phyloP scores from a whole-genome alignment of 805 yeast genomes.

The Ogataea polymorpha region DNA sequence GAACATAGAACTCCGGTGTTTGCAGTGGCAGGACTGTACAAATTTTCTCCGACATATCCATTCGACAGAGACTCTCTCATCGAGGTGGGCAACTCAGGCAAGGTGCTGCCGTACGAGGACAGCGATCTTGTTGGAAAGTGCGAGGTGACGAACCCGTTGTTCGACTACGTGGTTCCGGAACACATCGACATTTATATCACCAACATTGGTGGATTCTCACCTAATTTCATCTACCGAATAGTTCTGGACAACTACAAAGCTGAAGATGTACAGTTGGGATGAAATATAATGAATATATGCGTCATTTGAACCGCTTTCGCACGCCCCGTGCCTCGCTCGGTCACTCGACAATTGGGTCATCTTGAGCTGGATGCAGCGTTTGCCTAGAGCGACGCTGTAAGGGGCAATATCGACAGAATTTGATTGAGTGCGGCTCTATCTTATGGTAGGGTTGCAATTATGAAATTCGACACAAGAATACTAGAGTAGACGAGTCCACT shows the following conservation, averaged over 20 bases:
- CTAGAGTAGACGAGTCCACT: neutral
- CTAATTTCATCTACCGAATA: constrained; percentile 91
- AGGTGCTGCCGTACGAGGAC: constrained; percentile 74
- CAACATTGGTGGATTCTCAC: constrained; percentile 94
- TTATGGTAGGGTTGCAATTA: constrained; percentile 40
- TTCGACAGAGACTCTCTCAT: constrained; percentile 78
- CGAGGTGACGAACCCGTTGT: constrained; percentile 81
- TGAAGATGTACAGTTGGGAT: constrained; percentile 68
- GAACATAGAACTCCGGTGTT: constrained; percentile 95
- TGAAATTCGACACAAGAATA: constrained; percentile 30
- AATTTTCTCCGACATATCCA: constrained; percentile 89
- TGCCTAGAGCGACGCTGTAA: constrained; percentile 25
- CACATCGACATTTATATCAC: constrained; percentile 92
- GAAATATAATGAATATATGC: constrained; percentile 12
- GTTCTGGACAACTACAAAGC: constrained; percentile 91
- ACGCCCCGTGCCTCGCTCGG: constrained; percentile 70
- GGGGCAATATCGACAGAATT: constrained; percentile 47
- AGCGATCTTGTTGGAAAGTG: constrained; percentile 66
- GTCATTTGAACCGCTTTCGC: neutral
- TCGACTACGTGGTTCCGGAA: constrained; percentile 91
- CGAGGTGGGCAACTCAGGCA: constrained; percentile 93
- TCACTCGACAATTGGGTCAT: constrained; percentile 32
- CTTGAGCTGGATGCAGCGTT: constrained; percentile 61
- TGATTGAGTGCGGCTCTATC: constrained; percentile 60
- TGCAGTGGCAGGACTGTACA: constrained; percentile 91